Base-by-base conservation (phyloP, 495 filamentous ascomycete genomes). In the Penicillium cosmopolitanum region DNA sequence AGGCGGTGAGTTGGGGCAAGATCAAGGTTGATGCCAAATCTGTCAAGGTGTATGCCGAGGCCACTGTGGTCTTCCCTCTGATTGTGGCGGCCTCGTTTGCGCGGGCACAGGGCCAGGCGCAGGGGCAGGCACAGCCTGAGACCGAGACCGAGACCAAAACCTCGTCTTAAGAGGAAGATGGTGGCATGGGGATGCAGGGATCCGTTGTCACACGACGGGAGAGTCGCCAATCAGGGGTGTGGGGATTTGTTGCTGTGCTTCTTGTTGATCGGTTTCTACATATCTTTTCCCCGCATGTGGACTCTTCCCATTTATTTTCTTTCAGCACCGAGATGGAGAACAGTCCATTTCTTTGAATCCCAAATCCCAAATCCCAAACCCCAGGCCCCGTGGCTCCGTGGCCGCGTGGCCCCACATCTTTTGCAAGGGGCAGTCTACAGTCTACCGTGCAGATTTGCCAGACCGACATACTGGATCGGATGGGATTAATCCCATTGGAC, bases 1-100 rank as follows among this genome's bases (percentile, higher is more conserved):
- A 98, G 75, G 95, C 95, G 1, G 91, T 98, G 13, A 96, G 91
- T 63, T 98, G 96, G 95, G 95, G 95, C 5, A 98, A 98, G 82
- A 97, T 98, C 73, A 96, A 93, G 72, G 79, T 84, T 19, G 90
- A 89, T 42, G 96, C 84, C 0, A 85, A 92, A 56, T 87, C 88
- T 56, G 93, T 97, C 52, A 97, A 98, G 84, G 92, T 98, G 2
- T 96, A 95, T 63, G 86, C 90, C 13, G 95, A 98, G 66, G 95
- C 95, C 2, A 98, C 96, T 0, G 84, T 92, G 2, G 92, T 86
- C 31, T 98, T 97, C 68, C 95, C 95, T 0, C 80, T 98, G 53
- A 96, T 98, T 60, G 93, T 98, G 4, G 95, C 96, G 5, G 92
- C 91, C 44, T 97, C 92, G 0, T 98, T 96, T 80, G 93, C 92